phyloP scores from a whole-genome alignment of 306 rosid species.

The Dalbergia cultrata region DNA sequence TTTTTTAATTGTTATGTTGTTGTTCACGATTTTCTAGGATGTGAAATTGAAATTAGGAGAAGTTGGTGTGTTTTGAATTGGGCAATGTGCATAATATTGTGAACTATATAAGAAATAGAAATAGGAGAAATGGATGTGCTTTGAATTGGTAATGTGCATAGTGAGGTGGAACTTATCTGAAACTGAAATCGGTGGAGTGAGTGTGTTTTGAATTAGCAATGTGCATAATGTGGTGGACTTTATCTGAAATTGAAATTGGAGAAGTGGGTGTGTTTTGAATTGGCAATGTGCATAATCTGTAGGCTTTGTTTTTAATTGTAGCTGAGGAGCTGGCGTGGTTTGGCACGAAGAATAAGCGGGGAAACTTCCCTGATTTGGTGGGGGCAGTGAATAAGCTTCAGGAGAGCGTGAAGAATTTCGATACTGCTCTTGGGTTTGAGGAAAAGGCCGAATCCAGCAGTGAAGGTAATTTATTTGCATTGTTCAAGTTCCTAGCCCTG shows the following conservation, averaged over 20 bases:
- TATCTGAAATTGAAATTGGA: background rate
- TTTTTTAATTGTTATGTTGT: background rate
- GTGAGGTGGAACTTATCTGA: background rate
- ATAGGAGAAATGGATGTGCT: background rate
- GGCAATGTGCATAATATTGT: background rate
- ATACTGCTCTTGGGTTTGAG: conserved; percentile 89
- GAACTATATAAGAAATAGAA: background rate
- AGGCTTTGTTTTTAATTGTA: conserved; percentile 37
- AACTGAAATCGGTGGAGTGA: background rate
- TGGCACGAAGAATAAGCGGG: conserved; percentile 77
- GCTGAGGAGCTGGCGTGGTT: conserved; percentile 89
- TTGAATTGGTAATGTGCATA: background rate
- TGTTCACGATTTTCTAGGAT: conserved; percentile 40
- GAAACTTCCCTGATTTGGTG: conserved; percentile 93
- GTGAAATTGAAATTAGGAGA: conserved; percentile 27
- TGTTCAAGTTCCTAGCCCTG: conserved; percentile 32
- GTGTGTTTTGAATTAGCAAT: background rate
- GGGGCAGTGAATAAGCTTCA: conserved; percentile 99
- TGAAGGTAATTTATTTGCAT: conserved; percentile 71
- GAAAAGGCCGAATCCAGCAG: conserved; percentile 74
- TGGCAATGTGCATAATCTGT: background rate
- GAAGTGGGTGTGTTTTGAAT: background rate
- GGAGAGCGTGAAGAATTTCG: conserved; percentile 99
- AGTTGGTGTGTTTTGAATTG: background rate
- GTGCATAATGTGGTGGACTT: background rate